These are phyloP conservation scores for Aspergillus pseudoterreus DNA, from an alignment of 2,329 filamentous ascomycete genomes.

Conservation along the genomic window DNA sequence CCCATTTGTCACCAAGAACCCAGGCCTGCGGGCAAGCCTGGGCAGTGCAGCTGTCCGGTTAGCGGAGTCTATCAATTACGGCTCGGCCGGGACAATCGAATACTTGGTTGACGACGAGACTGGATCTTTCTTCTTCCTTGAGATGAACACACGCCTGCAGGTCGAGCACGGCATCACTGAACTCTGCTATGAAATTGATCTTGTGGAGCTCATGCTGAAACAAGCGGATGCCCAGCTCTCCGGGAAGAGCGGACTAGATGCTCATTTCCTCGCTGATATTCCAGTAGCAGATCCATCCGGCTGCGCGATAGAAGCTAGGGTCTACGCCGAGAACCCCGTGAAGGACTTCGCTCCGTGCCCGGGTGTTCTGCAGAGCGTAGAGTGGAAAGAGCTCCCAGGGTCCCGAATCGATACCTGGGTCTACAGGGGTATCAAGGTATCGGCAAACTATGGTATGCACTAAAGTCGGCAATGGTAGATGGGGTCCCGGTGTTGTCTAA, in stretches of 20 bases:
- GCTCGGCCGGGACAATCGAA: constrained; percentile 45
- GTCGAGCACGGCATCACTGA: constrained; percentile 50
- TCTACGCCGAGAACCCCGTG: constrained; percentile 58
- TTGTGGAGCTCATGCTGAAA: constrained; percentile 52
- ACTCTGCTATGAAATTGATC: constrained; percentile 35
- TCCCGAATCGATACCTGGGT: constrained; percentile 64
- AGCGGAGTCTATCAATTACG: constrained; percentile 36
- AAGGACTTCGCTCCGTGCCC: constrained; percentile 58
- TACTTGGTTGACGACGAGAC: constrained; percentile 42
- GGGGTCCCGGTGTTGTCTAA: not conserved
- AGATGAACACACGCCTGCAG: constrained; percentile 49
- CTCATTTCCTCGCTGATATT: constrained; percentile 38
- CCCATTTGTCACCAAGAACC: constrained; percentile 33
- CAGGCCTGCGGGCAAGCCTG: constrained; percentile 32
- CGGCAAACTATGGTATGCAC: constrained; percentile 53
- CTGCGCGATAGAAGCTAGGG: constrained; percentile 51
- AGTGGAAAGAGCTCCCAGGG: constrained; percentile 49
- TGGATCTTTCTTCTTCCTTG: constrained; percentile 45
- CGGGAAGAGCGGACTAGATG: constrained; percentile 45
- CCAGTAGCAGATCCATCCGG: constrained; percentile 45
- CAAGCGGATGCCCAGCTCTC: constrained; percentile 51
- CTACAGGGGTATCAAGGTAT: constrained; percentile 53
- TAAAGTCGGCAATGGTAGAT: not conserved
- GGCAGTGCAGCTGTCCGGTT: constrained; percentile 34
- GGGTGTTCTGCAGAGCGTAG: constrained; percentile 55